Base-by-base conservation (phyloP, 805 yeast species). In the Ogataea nonfermentans region DNA sequence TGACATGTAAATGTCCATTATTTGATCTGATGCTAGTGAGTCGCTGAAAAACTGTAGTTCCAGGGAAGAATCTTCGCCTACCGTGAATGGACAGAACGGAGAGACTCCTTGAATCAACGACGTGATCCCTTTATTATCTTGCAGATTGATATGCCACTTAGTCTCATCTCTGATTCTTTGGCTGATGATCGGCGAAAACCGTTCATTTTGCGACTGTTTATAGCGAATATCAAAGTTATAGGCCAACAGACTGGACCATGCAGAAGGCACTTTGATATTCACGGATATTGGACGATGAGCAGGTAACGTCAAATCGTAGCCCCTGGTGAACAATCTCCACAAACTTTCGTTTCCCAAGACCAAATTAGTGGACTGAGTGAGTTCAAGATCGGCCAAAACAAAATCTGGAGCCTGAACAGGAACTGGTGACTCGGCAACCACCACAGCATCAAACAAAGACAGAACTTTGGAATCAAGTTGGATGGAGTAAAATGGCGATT, bases 91-190 rank as follows among this genome's bases (percentile, higher is more conserved):
- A 36, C 55, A 38, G 44, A 49, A 79, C 4, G 93, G 89, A 0
- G 93, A 79, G 16, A 78, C 70, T 20, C 85, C 83, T 54, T 85
- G 91, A 26, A 69, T 61, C 35, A 64, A 65, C 26, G 69, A 58
- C 43, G 53, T 66, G 42, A 67, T 60, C n/a, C 67, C 60, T 15
- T 67, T 56, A 14, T 66, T 57, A 4, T 65, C 57, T 6, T 65
- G 57, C 1, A 80, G 43, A 40, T 80, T 71, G 7, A 83, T 61
- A 52, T 80, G 84, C 89, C 91, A 90, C 62, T 87, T 88, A 0
- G 87, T 73, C 57, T 90, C 96, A 24, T 78, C 79, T 9, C 68
- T 64, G 4, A 77, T 66, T 64, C 74, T 74, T 59, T 89, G 96
- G 41, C 88, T 71, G 3, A 84, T 59, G 25, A 88, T 68, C 1